Evolutionary conservation across 2,329 filamentous ascomycete species (phyloP).

Genomic region (Coniella lustricola): DNA sequence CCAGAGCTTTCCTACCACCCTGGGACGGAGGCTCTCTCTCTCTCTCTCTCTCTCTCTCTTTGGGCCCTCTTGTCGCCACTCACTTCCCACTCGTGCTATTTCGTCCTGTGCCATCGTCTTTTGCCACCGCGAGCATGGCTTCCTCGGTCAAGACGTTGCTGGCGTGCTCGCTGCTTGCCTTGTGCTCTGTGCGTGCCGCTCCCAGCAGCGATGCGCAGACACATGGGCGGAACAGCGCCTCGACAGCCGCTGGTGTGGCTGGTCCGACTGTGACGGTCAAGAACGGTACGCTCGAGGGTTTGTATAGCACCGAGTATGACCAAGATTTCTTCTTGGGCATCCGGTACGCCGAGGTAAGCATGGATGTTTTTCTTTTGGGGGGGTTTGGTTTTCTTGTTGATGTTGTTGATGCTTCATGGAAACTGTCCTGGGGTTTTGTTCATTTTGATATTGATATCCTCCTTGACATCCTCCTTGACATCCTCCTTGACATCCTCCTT

Average conservation of each 20-base stretch:
- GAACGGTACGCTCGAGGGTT: conserved; percentile 32
- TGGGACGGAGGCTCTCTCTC: no score
- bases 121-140: conserved; percentile 12
- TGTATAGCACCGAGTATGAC: conserved; percentile 26
- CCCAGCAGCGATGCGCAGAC: no score
- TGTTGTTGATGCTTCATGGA: no score
- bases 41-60: no score
- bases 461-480: conserved; percentile 20
- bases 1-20: no score
- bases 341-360: conserved; percentile 47
- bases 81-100: not conserved
- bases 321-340: conserved; percentile 50
- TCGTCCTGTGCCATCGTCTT: no score
- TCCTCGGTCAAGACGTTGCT: conserved; percentile 11
- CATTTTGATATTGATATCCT: conserved; percentile 27
- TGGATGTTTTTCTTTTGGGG: no score
- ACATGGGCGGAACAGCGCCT: no score
- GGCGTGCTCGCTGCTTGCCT: conserved; percentile 10
- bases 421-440: no score
- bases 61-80: not conserved
- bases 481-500: conserved; percentile 30
- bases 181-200: conserved; percentile 4
- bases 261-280: conserved; percentile 14
- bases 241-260: not conserved
- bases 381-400: no score